Conservation (phyloP, 1,139 yeast species). For the Diutina scorzettiae region DNA sequence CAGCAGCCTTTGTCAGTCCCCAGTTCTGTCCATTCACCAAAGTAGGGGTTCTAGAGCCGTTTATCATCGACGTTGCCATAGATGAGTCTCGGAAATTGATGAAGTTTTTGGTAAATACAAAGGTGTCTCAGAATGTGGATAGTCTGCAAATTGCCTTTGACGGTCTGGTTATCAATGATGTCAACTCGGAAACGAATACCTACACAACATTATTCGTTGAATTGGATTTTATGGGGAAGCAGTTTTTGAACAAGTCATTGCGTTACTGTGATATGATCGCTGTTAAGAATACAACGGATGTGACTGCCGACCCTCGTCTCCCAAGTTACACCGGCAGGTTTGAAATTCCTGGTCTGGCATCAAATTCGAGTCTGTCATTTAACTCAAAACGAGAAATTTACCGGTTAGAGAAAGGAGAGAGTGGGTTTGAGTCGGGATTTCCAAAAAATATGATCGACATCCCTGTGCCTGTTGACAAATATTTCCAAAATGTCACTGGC, state of each 20-base stretch:
- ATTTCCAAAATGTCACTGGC: conserved; percentile 19
- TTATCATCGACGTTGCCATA: conserved; percentile 31
- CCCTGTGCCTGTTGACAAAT: conserved; percentile 14
- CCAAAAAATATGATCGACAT: conserved; percentile 6
- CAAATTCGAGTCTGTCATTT: background rate
- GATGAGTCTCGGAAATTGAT: conserved; percentile 22
- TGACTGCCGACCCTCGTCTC: background rate
- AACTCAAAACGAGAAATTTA: background rate
- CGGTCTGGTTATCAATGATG: conserved; percentile 23
- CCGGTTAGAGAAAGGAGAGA: no score
- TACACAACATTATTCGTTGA: conserved; percentile 39
- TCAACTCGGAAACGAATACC: conserved; percentile 30
- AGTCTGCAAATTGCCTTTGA: conserved; percentile 10
- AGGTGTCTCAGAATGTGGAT: conserved; percentile 13
- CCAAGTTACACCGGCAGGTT: background rate
- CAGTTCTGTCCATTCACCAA: background rate
- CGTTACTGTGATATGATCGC: conserved; percentile 36
- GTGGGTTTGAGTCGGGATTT: background rate
- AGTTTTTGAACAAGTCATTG: conserved; percentile 24
- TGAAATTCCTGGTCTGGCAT: background rate
- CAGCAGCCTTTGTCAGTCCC: background rate
- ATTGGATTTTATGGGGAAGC: conserved; percentile 31
- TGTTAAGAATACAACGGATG: conserved; percentile 23
- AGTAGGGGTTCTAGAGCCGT: conserved; percentile 15
- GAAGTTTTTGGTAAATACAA: conserved; percentile 28